Evolutionary conservation across 495 filamentous ascomycete genomes (phyloP), one percentile per base, ranked within the genome.

Genomic region (Penicillium silybi): DNA sequence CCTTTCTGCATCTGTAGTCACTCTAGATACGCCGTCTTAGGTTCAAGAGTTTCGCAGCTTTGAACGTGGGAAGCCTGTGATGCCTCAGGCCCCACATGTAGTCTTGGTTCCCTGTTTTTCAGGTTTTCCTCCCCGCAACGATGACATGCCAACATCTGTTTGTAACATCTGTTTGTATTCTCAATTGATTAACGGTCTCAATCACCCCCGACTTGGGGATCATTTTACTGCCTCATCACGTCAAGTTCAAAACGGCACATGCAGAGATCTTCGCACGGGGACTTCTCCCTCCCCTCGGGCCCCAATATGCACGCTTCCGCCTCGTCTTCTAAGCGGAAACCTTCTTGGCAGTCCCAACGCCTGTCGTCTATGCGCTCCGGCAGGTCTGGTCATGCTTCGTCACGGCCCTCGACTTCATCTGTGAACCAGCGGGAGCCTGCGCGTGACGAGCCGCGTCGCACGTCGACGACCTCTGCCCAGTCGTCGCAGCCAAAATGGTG

Each of bases 401-500:
- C 44, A 3, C 54, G 41, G 4, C 59, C 57, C 27, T 54, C 52
- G 29, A 44, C 42, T 42, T 50, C 48, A 17, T 45, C 55, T 19
- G 34, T 49, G 7, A 44, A 44, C 22, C 53, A 43, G 39, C 59
- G 55, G 16, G 48, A 50, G 16, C 40, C 51, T 13, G 34, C 47
- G 2, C 39, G 20, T 27, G 51, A 49, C 13, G 41, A 52, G n/a
- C 35, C 48, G 27, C 51, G 46, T 37, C 53, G 52, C 22, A 29
- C 50, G 9, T 55, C 58, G 6, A 47, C 38, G 4, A 45, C 58
- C 2, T 58, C 63, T 4, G 39, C 44, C 4, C 54, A 50, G 10
- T 56, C 52, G 16, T 39, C 53, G 13, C 35, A 54, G 39, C 48
- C 62, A 19, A 72, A 69, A 65, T 87, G 85, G 84, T 88, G 82